Base-by-base conservation (phyloP, 495 filamentous ascomycete species). In the Aspergillus bertholletiae region DNA sequence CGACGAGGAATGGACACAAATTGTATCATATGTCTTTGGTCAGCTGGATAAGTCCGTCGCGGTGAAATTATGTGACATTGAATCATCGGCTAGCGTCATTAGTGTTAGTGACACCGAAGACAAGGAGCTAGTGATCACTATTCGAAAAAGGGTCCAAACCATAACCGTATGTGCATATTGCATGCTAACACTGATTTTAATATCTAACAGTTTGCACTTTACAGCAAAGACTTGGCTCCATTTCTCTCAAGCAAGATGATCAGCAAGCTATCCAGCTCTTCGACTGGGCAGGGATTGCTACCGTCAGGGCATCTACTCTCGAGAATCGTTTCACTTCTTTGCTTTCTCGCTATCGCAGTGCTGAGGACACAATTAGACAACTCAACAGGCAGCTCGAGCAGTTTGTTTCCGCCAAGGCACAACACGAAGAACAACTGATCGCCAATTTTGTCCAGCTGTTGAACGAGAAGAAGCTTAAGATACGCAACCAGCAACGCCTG, bases 391-490 rank as follows among this genome's bases (percentile, higher is more conserved):
- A 86, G 61, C 68, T 91, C 0, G 76, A 84, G 8, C 84, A 89
- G 30, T 77, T 92, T 24, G 74, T 82, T n/a, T 71, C 71, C 34
- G 74, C 85, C 11, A 90, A 90, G 58, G 72, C 69, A 39, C 81
- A 83, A 17, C 81, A 90, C 51, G 90, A 96, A 62, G 75, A 80
- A 17, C 80, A 85, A 48, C 66, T 95, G 5, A 70, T 95, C 3
- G 77, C 81, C 34, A 91, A 89, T 63, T 90, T 91, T 51, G 78
- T 78, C 30, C 75, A 80, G 18, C 67, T 95, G 2, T 68, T 96
- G 0, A 96, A 96, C 58, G 84, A 86, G 60, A 96, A 96, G 71
- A 96, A 96, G 69, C 74, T 89, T n/a, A 95, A 94, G 69, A 93
- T 96, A 21, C 75, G 90, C 26, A 87, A 93, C 56, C 88, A 94